phyloP scores from a whole-genome alignment of 306 rosid genomes.

The Luffa aegyptiaca region DNA sequence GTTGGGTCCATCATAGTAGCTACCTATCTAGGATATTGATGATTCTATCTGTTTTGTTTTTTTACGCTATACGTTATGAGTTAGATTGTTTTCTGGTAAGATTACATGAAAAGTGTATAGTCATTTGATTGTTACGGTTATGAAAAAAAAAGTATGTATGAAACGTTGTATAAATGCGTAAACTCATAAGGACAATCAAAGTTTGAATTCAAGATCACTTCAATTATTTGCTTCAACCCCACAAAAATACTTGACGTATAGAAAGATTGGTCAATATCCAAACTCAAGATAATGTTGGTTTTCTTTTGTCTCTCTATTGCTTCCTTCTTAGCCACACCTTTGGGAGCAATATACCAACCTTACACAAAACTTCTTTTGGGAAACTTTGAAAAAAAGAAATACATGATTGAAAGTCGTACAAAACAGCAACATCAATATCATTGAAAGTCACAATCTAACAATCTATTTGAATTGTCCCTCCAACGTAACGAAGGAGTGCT shows the following conservation, averaged over 20 bases:
- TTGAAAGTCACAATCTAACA: background rate
- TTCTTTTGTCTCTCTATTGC: background rate
- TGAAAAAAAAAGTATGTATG: background rate
- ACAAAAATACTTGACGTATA: background rate
- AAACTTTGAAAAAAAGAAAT: background rate
- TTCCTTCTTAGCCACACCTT: slow-evolving; percentile 1
- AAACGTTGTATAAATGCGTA: background rate
- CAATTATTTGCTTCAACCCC: slow-evolving; percentile 2
- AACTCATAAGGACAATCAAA: background rate
- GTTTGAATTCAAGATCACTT: background rate
- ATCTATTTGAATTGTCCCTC: background rate
- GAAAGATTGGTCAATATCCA: background rate
- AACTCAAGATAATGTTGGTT: background rate
- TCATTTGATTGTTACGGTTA: background rate
- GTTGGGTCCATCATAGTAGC: background rate
- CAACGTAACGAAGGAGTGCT: background rate
- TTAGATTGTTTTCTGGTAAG: background rate
- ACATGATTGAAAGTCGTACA: background rate
- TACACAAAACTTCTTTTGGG: background rate
- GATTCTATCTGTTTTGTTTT: background rate
- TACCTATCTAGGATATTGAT: background rate
- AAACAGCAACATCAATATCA: background rate
- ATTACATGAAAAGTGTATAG: background rate
- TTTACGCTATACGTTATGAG: background rate
- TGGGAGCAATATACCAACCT: background rate